Percentiles rank a stretch among this genome's conserved stretches.
These are phyloP conservation scores for Podochytrium sp. DNA, from an alignment of 192 early-diverging fungal genomes.

Conservation along the genomic window DNA sequence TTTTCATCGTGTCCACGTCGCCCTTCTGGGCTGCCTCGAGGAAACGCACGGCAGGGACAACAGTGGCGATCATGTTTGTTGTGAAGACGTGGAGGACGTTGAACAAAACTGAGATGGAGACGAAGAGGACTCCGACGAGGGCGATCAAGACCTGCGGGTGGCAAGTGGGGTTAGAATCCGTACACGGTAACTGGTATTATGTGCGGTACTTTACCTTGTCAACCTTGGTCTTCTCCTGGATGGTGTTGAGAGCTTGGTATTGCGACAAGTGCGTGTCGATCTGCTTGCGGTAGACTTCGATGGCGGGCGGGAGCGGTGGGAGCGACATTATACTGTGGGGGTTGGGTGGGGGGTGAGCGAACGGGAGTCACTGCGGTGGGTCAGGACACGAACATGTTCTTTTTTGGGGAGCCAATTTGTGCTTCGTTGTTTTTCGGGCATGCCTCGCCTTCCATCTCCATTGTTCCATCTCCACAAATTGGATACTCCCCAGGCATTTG, in stretches of 20 bases:
- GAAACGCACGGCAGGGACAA: constrained; percentile 43
- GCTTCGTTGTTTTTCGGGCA: not conserved
- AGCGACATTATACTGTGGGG: not conserved
- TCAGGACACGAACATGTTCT: no score
- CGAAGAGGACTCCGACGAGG: constrained; percentile 37
- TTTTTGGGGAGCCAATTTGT: not conserved
- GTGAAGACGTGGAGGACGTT: constrained; percentile 47
- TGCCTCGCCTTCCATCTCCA: not conserved
- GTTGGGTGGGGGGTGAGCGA: no score
- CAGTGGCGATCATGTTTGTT: constrained; percentile 36
- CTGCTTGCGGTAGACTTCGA: constrained; percentile 29
- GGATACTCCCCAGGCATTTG: no score
- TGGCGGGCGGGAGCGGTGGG: not conserved
- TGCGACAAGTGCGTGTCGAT: constrained; percentile 41
- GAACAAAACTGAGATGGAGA: constrained; percentile 53
- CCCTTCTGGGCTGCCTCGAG: constrained; percentile 41
- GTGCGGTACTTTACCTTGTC: no score
- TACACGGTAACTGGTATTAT: no score
- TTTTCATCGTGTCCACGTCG: constrained; percentile 35
- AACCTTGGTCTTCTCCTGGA: constrained; percentile 43
- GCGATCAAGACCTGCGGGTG: no score
- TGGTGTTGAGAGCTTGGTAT: constrained; percentile 40
- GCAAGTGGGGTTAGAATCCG: no score
- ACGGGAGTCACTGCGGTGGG: no score
- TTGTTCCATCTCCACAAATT: no score